These are phyloP conservation scores for Penstemon barbatus DNA, from an alignment of 257 asterid genomes.

Conservation along the genomic window DNA sequence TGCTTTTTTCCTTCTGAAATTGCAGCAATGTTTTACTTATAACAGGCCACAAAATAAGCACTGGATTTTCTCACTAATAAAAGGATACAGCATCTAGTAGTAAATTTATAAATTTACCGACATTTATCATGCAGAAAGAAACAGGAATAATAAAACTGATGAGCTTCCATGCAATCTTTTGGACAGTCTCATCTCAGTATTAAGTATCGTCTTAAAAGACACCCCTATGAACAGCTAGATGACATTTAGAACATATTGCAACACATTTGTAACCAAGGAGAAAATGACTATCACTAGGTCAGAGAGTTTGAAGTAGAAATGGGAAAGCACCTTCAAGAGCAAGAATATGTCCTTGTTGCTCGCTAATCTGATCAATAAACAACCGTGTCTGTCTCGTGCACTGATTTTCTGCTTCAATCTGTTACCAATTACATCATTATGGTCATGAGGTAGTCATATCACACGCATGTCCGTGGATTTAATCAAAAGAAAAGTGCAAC, in stretches of 20 bases:
- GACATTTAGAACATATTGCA: too few species aligned
- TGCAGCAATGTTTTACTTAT: slow-evolving; percentile 29
- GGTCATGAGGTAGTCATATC: neutral
- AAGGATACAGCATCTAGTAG: slow-evolving; percentile 21
- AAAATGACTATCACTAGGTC: slow-evolving; percentile 13
- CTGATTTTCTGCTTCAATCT: slow-evolving; percentile 93
- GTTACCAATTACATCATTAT: slow-evolving; percentile 25
- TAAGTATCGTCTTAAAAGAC: neutral
- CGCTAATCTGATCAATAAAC: slow-evolving; percentile 84
- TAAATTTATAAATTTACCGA: slow-evolving; percentile 13
- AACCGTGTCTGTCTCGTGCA: slow-evolving; percentile 79
- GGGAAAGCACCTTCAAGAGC: slow-evolving; percentile 74
- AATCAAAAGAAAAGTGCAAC: slow-evolving; percentile 35
- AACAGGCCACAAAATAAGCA: slow-evolving; percentile 21
- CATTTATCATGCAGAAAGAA: slow-evolving; percentile 16
- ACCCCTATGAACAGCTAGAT: slow-evolving; percentile 2
- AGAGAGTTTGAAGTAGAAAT: slow-evolving; percentile 22
- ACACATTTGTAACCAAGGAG: slow-evolving; percentile 6
- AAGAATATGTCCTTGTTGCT: slow-evolving; percentile 69
- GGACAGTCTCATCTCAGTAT: neutral
- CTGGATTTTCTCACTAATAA: neutral
- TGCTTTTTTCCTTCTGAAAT: slow-evolving; percentile 76
- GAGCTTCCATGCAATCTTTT: slow-evolving; percentile 12
- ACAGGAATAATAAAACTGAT: neutral
- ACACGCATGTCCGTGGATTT: neutral